Base-by-base conservation (phyloP, 164 flowering plant species). In the Nymphaea thermarum region DNA sequence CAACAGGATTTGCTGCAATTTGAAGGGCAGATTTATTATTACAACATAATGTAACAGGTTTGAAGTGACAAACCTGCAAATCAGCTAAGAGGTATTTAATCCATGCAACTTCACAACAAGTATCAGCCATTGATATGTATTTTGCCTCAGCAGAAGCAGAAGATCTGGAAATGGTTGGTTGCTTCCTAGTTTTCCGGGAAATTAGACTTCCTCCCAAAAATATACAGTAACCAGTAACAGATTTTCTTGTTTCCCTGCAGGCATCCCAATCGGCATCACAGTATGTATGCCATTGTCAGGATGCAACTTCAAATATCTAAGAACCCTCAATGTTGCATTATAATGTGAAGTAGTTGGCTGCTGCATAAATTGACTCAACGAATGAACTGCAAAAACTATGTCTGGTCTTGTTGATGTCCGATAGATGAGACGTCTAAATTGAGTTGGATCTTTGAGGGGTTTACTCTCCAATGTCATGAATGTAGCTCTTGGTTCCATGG, bases 131-230 rank as follows among this genome's bases (percentile, higher is more conserved):
- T 14, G 64, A 14, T 11, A 1, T 14, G 25, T 62, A 62, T 17
- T 62, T 25, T 11, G 64, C 64, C 25, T 62, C 64, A 17, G 64
- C 64, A 62, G n/a, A n/a, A n/a, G n/a, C n/a, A n/a, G 36, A 62
- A 62, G 64, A 62, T 14, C 36, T 14, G 2, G 64, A 62, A 14
- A 62, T 25, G 18, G 64, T 62, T 6, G 12, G 64, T 62, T 62
- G 64, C 18, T 62, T 62, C 64, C 18, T 62, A 14, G 36, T 62
- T 62, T 25, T 62, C 2, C 25, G 1, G 25, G 2, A 17, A 14
- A 62, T 1, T 62, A 18, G 1, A 17, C 8, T 6, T 6, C 6
- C 18, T 62, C 64, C 18, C 36, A 62, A 62, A 14, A 62, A 14
- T 11, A 25, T 14, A 62, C 16, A 62, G 18, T 62, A 62, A 25